Percentiles rank a stretch among this genome's conserved stretches.
These are phyloP conservation scores for Nidula microcarpa DNA, from an alignment of 768 basidiomycete genomes.

Conservation along the genomic window DNA sequence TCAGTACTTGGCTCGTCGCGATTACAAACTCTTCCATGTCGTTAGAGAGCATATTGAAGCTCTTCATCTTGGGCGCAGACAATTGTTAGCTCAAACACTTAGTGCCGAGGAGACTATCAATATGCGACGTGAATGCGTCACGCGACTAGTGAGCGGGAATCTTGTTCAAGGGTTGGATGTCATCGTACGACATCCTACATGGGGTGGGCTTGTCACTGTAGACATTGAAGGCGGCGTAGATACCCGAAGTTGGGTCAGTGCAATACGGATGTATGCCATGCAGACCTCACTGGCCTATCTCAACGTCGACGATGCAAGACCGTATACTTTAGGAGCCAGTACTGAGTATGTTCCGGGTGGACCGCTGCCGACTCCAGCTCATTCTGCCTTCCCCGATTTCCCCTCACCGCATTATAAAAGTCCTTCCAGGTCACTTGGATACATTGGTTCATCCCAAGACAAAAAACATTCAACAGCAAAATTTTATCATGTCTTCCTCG, in stretches of 20 bases:
- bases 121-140: conserved; percentile 84
- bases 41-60: conserved; percentile 90
- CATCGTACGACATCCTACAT: conserved; percentile 92
- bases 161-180: conserved; percentile 90
- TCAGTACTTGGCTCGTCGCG: conserved; percentile 82
- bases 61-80: conserved; percentile 87
- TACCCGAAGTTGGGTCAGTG: conserved; percentile 81
- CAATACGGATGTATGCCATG: conserved; percentile 88
- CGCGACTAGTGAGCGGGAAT: conserved; percentile 83
- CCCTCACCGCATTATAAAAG: conserved; percentile 31
- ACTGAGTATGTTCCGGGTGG: conserved; percentile 43
- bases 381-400: conserved; percentile 70
- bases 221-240: conserved; percentile 85
- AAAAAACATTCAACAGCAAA: conserved; percentile 48
- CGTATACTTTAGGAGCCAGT: conserved; percentile 36
- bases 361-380: conserved; percentile 57
- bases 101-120: conserved; percentile 82
- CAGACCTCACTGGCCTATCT: conserved; percentile 81
- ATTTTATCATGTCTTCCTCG: conserved; percentile 89
- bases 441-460: conserved; percentile 20
- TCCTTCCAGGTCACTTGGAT: conserved; percentile 35
- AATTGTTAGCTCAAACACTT: conserved; percentile 83
- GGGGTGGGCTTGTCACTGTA: conserved; percentile 87
- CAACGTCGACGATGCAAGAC: conserved; percentile 45
- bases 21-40: conserved; percentile 84